These are phyloP conservation scores for Peronospora destructor DNA, from an alignment of 352 stramenopile genomes.

Conservation along the genomic window DNA sequence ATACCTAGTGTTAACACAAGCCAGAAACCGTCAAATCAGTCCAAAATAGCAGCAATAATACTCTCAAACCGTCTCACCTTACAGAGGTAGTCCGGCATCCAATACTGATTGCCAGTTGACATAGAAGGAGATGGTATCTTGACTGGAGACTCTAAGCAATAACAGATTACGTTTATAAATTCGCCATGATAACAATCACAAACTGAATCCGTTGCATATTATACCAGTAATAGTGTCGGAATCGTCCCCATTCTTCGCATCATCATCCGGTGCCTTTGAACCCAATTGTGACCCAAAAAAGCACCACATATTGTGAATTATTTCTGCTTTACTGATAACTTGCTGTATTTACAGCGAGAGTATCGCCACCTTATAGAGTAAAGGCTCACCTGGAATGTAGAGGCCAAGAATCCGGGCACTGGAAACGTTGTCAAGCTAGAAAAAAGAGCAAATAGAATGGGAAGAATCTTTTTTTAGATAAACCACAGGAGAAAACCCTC, in stretches of 20 bases:
- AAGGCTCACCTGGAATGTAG: conserved; percentile 36
- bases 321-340: neutral
- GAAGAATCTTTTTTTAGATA: neutral
- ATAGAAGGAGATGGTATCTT: conserved; percentile 32
- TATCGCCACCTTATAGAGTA: neutral
- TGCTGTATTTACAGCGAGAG: neutral
- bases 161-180: conserved; percentile 1
- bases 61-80: conserved; percentile 36
- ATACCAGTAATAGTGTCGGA: conserved; percentile 17
- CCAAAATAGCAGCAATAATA: neutral
- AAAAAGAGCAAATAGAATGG: neutral
- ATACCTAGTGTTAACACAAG: conserved; percentile 39
- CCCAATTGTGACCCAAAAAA: neutral
- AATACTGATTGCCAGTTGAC: conserved; percentile 56
- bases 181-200: neutral
- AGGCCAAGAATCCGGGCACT: conserved; percentile 47
- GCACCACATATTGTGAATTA: neutral
- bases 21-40: neutral
- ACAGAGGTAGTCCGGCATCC: conserved; percentile 82
- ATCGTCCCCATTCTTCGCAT: neutral
- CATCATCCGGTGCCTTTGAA: conserved; percentile 21
- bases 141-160: conserved; percentile 17
- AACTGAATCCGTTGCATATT: neutral
- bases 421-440: conserved; percentile 63
- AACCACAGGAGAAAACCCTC: too few relatives aligned